phyloP scores from a whole-genome alignment of 345 rosid genomes.

The Balakata baccata region DNA sequence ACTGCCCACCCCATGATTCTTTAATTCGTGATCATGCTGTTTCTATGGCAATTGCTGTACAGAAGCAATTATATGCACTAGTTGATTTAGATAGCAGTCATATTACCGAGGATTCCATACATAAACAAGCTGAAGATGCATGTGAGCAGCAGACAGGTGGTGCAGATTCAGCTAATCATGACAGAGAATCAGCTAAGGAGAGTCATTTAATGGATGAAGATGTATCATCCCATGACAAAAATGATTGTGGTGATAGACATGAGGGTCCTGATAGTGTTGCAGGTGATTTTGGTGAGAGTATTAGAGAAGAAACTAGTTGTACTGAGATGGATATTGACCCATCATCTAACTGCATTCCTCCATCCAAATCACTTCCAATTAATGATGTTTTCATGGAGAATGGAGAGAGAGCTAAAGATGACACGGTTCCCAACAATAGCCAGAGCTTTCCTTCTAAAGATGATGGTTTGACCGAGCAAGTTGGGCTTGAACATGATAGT shows the following conservation, averaged over 20 bases:
- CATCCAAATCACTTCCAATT: constrained; percentile 13
- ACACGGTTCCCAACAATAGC: not conserved
- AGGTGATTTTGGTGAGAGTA: constrained; percentile 18
- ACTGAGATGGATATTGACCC: constrained; percentile 17
- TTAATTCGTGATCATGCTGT: constrained; percentile 74
- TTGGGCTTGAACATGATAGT: constrained; percentile 5
- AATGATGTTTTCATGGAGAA: constrained; percentile 20
- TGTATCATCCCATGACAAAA: constrained; percentile 16
- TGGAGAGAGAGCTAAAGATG: constrained; percentile 10
- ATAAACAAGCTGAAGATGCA: constrained; percentile 23
- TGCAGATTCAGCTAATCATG: constrained; percentile 17
- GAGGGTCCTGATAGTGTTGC: constrained; percentile 19
- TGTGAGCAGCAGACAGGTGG: constrained; percentile 19
- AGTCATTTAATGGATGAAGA: constrained; percentile 8
- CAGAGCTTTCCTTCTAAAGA: not conserved
- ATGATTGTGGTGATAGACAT: constrained; percentile 8
- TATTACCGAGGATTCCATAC: constrained; percentile 16
- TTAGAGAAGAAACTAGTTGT: constrained; percentile 17
- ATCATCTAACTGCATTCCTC: constrained; percentile 2
- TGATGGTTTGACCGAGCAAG: constrained; percentile 24
- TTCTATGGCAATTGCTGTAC: constrained; percentile 58
- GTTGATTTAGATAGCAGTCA: constrained; percentile 31
- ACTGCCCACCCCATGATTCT: constrained; percentile 63
- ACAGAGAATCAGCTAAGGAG: constrained; percentile 18
- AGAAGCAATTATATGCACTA: constrained; percentile 48